Percentiles rank a stretch among this genome's conserved stretches.
These are phyloP conservation scores for Cryphonectria carpinicola DNA, from an alignment of 2,329 filamentous ascomycete genomes.

Conservation along the genomic window DNA sequence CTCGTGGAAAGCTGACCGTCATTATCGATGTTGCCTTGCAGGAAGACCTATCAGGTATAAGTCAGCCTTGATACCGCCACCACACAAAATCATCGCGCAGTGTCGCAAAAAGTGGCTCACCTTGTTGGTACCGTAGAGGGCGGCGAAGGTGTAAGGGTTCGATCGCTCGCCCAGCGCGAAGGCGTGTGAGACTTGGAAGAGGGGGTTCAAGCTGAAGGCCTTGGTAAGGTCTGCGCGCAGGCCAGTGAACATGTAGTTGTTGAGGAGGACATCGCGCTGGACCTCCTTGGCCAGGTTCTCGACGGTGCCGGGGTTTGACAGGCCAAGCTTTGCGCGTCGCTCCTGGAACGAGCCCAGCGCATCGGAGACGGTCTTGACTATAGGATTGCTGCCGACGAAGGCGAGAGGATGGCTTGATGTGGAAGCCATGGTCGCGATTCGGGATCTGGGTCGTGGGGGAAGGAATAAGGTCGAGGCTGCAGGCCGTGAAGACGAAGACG, in stretches of 20 bases:
- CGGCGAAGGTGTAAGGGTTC: slow-evolving; percentile 93
- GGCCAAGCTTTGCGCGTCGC: slow-evolving; percentile 82
- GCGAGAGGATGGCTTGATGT: slow-evolving; percentile 57
- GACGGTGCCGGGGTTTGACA: slow-evolving; percentile 90
- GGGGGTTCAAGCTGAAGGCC: slow-evolving; percentile 87
- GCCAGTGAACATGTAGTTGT: slow-evolving; percentile 95
- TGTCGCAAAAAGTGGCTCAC: slow-evolving; percentile 55
- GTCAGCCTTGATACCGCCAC: slow-evolving; percentile 14
- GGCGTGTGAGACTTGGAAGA: slow-evolving; percentile 97
- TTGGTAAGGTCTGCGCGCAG: slow-evolving; percentile 96
- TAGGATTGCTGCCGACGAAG: slow-evolving; percentile 74
- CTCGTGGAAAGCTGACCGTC: slow-evolving; percentile 84
- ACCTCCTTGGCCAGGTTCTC: slow-evolving; percentile 87
- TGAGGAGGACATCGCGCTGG: slow-evolving; percentile 93
- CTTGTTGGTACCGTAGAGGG: slow-evolving; percentile 90
- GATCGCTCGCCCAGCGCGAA: slow-evolving; percentile 93
- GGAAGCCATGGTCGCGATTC: slow-evolving; percentile 53
- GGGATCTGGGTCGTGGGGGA: slow-evolving; percentile 9
- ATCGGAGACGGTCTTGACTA: slow-evolving; percentile 72
- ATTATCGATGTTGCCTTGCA: slow-evolving; percentile 94
- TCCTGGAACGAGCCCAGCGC: slow-evolving; percentile 81
- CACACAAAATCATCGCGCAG: slow-evolving; percentile 10
- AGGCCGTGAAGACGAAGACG: slow-evolving; percentile 23
- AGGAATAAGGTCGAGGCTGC: slow-evolving; percentile 19
- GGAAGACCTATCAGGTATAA: slow-evolving; percentile 70